A percentile compares a stretch with the other conserved stretches of the same genome.
phyloP scores from a whole-genome alignment of 1,139 yeast genomes.

The Diutina sp. region DNA sequence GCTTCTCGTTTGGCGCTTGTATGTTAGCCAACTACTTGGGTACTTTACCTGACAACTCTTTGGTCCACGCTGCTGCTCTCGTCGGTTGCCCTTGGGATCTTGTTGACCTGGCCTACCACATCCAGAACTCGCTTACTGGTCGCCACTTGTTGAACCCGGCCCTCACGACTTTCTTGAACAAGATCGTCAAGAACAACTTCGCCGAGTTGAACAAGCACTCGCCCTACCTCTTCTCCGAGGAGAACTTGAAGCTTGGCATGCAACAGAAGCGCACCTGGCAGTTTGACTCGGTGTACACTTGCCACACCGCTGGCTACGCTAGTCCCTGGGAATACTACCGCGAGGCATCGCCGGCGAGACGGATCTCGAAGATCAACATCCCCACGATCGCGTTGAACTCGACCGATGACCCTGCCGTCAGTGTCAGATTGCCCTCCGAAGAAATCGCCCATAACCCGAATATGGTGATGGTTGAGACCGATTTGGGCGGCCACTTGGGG shows the following conservation, averaged over 20 bases:
- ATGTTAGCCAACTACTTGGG: constrained; percentile 72
- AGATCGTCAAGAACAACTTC: constrained; percentile 50
- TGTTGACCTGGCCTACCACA: constrained; percentile 37
- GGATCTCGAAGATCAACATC: constrained; percentile 40
- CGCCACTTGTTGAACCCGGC: constrained; percentile 48
- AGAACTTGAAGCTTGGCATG: constrained; percentile 17
- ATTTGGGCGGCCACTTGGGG: constrained; percentile 53
- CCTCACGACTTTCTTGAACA: constrained; percentile 52
- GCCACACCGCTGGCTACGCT: constrained; percentile 60
- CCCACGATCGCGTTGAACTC: constrained; percentile 65
- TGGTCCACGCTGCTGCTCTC: constrained; percentile 49
- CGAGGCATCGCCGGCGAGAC: constrained; percentile 49
- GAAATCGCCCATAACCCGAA: constrained; percentile 18
- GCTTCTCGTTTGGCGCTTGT: constrained; percentile 84
- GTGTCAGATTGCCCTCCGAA: constrained; percentile 25
- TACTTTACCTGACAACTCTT: constrained; percentile 39
- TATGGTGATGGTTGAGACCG: constrained; percentile 25
- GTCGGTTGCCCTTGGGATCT: constrained; percentile 59
- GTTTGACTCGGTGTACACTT: constrained; percentile 65
- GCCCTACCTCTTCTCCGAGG: constrained; percentile 20
- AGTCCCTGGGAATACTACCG: constrained; percentile 65
- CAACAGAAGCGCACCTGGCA: constrained; percentile 26
- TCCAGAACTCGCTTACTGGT: constrained; percentile 48
- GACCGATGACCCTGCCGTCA: constrained; percentile 75
- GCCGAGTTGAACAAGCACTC: constrained; percentile 30